Percentiles rank a stretch among this genome's conserved stretches.
These are phyloP conservation scores for Fusarium azukiicola DNA, from an alignment of 2,329 filamentous ascomycete species.

Conservation along the genomic window DNA sequence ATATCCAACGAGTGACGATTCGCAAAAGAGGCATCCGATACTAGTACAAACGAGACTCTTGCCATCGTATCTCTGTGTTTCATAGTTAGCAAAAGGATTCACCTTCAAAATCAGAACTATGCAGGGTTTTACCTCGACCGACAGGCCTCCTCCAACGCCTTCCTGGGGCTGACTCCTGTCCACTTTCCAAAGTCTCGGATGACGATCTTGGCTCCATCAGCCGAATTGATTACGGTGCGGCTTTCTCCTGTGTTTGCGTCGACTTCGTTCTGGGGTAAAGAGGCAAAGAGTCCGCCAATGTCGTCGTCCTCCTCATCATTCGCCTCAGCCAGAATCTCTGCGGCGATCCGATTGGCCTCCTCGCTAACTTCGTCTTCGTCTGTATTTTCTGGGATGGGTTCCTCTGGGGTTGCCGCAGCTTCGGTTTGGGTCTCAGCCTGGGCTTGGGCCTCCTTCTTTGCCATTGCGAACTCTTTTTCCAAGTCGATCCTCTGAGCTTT, in stretches of 20 bases:
- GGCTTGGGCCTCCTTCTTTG: constrained; percentile 62
- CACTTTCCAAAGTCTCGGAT: constrained; percentile 93
- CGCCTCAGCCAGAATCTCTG: constrained; percentile 77
- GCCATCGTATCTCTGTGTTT: constrained; percentile 82
- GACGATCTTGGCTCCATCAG: constrained; percentile 76
- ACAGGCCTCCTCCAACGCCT: constrained; percentile 93
- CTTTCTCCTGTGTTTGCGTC: constrained; percentile 79
- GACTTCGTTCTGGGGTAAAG: constrained; percentile 79
- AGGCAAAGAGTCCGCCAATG: constrained; percentile 75
- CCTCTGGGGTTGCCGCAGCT: constrained; percentile 42
- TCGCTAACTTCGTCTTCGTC: constrained; percentile 71
- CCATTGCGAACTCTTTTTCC: constrained; percentile 79
- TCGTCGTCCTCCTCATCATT: constrained; percentile 73
- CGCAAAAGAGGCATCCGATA: constrained; percentile 88
- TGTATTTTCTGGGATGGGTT: constrained; percentile 50
- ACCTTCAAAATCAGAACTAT: background rate
- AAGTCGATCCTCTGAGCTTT: constrained; percentile 77
- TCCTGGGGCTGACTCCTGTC: constrained; percentile 87
- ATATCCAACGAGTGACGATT: constrained; percentile 88
- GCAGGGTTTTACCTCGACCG: constrained; percentile 80
- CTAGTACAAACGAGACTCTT: constrained; percentile 82
- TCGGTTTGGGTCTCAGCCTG: constrained; percentile 48
- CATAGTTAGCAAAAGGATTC: constrained; percentile 26
- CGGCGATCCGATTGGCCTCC: constrained; percentile 79
- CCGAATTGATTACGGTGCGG: constrained; percentile 74